Evolutionary conservation across 768 basidiomycete genomes (phyloP), one percentile per base, ranked within the genome.

Genomic region (Holtermannia corniformis): DNA sequence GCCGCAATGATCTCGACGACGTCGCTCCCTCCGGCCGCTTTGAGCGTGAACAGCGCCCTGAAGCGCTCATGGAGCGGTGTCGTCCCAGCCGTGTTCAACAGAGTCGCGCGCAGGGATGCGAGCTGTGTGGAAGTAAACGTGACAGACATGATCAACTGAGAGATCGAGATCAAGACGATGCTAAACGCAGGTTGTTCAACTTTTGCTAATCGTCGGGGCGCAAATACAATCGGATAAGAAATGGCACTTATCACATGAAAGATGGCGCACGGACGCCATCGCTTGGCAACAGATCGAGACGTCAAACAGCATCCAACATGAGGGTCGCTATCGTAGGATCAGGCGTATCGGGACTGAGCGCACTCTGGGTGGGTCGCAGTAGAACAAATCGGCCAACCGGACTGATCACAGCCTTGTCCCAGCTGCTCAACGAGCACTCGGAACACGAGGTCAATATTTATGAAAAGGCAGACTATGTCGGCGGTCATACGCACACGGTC

Each of bases 41-140:
- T 96, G 48, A 99, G 76, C 11, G 92, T 86, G 70, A 99, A 99
- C 5, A 99, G 76, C 0, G 92, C 85, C 24, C 93, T 76, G 67
- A 95, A 99, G 50, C 93, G 77, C 62, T 83, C 82, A 64, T 92
- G 89, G 14, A 99, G 78, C 0, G 86, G 81, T 1, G 84, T 80
- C 50, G 79, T 76, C 52, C 84, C 82, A 0, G 81, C 76, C 27
- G 71, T 77, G 71, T 95, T 93, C 72, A 95, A 82, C 48, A 96
- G 80, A 23, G 78, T 79, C 19, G 80, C 78, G 67, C 87, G 81
- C 62, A 99, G 82, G 13, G 78, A 75, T 50, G 73, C 65, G 64
- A 93, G 81, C 59, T 87, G 79, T 27, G 76, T 68, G 0, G 71
- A 60, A 4, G 67, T 64, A 62, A 55, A 76, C 55, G 54, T 77